phyloP scores from a whole-genome alignment of 257 asterid species.

The Gentiana straminea region DNA sequence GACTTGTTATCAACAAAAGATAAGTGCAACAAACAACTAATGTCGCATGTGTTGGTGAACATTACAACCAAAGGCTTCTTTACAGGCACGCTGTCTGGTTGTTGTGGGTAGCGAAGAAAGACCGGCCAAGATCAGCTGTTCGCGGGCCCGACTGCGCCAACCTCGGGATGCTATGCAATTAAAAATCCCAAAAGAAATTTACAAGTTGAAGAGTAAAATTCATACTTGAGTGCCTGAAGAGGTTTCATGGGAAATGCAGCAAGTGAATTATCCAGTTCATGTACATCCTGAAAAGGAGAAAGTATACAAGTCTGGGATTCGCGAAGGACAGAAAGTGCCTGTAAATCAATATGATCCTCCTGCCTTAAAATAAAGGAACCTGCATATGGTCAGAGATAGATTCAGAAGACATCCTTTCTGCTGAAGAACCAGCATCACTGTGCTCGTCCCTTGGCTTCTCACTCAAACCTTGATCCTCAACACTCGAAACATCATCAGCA shows the following conservation, averaged over 20 bases:
- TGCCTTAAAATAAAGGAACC: slow-evolving; percentile 22
- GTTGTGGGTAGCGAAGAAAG: no score
- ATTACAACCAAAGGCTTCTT: no score
- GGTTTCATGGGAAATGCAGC: slow-evolving; percentile 89
- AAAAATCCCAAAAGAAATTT: no score
- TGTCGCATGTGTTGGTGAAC: no score
- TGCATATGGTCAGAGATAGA: slow-evolving; percentile 27
- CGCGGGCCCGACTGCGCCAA: no score
- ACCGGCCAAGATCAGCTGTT: no score
- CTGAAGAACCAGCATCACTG: slow-evolving; percentile 35
- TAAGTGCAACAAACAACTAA: no score
- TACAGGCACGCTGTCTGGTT: no score
- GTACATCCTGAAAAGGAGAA: slow-evolving; percentile 40
- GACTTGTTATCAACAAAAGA: no score
- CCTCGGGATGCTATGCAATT: no score
- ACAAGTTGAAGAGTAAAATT: neutral
- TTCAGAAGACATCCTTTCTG: slow-evolving; percentile 28
- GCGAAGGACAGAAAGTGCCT: neutral
- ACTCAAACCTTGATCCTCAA: slow-evolving; percentile 42
- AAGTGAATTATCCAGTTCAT: slow-evolving; percentile 64
- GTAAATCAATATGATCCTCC: neutral
- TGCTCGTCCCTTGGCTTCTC: slow-evolving; percentile 31
- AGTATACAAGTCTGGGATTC: slow-evolving; percentile 9
- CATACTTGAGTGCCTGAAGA: slow-evolving; percentile 88
- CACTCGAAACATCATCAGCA: slow-evolving; percentile 40